Percentiles rank a stretch among this genome's conserved stretches.
Conservation (phyloP, 2,329 filamentous ascomycete genomes). For the Graphilbum ipis-grandicollis region DNA sequence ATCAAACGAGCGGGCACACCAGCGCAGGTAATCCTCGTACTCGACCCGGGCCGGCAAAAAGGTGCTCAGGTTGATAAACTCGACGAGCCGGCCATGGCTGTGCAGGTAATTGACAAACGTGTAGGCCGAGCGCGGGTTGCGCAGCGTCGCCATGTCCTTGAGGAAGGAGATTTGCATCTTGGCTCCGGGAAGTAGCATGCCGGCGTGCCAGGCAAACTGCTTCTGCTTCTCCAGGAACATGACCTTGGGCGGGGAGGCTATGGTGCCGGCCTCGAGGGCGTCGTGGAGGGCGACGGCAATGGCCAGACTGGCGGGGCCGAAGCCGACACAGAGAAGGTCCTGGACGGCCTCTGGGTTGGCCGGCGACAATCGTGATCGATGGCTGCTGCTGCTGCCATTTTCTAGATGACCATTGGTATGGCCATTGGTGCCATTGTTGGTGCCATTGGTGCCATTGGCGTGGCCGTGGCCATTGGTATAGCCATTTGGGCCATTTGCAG, state of each 20-base stretch:
- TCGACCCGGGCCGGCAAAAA: constrained; percentile 76
- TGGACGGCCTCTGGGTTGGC: constrained; percentile 41
- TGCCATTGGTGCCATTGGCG: background rate
- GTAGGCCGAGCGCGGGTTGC: constrained; percentile 77
- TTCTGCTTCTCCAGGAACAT: constrained; percentile 77
- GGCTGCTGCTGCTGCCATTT: background rate
- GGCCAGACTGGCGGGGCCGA: constrained; percentile 78
- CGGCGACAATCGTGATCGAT: constrained; percentile 2
- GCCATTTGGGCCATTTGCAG: no score
- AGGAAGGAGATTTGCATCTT: constrained; percentile 98
- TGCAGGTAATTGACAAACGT: constrained; percentile 94
- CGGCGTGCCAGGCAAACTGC: constrained; percentile 79
- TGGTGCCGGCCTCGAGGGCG: constrained; percentile 35
- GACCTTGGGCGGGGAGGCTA: constrained; percentile 43
- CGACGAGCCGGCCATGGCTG: constrained; percentile 59
- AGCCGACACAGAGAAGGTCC: constrained; percentile 81
- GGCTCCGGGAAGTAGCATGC: constrained; percentile 83
- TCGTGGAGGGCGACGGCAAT: constrained; percentile 84
- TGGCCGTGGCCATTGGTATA: background rate
- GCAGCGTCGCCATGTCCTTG: constrained; percentile 82
- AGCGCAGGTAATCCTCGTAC: constrained; percentile 90
- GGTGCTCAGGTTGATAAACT: constrained; percentile 81
- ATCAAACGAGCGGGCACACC: constrained; percentile 73
- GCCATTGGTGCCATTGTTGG: constrained; percentile 1
- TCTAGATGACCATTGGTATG: background rate